Percentiles rank a stretch among this genome's conserved stretches.
phyloP scores from a whole-genome alignment of 73 alveolate genomes.

The Symbiodinium pilosum region DNA sequence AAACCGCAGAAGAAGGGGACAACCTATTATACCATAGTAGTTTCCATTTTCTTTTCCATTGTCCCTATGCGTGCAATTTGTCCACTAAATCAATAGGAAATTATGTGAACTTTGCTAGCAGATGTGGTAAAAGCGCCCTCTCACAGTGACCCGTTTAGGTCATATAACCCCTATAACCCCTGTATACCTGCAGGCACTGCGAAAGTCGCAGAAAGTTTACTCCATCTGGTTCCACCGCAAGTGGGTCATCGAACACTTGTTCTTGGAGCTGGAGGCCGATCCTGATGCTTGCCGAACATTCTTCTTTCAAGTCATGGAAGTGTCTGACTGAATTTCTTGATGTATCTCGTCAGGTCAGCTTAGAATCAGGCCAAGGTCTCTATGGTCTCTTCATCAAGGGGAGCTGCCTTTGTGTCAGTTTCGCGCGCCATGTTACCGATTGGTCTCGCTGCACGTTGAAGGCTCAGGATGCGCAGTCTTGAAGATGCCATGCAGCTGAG shows the following conservation, averaged over 20 bases:
- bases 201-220: constrained; percentile 97
- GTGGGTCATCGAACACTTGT: constrained; percentile 97
- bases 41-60: too few species aligned
- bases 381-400: not conserved
- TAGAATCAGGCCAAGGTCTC: not conserved
- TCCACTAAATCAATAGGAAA: too few species aligned
- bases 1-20: too few species aligned
- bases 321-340: not conserved
- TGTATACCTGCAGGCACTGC: constrained; percentile 92
- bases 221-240: constrained; percentile 98
- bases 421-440: not conserved
- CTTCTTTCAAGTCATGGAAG: too few species aligned
- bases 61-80: too few species aligned
- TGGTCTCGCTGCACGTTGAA: not conserved
- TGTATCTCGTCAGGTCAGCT: not conserved
- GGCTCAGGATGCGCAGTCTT: not conserved
- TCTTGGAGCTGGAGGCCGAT: constrained; percentile 94
- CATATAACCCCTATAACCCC: too few species aligned
- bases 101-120: too few species aligned
- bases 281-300: not conserved
- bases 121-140: too few species aligned
- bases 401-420: not conserved
- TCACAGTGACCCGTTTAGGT: too few species aligned
- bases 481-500: not conserved
- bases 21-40: too few species aligned